These are phyloP conservation scores for Alternaria dauci DNA, from an alignment of 2,329 filamentous ascomycete genomes.

Conservation along the genomic window DNA sequence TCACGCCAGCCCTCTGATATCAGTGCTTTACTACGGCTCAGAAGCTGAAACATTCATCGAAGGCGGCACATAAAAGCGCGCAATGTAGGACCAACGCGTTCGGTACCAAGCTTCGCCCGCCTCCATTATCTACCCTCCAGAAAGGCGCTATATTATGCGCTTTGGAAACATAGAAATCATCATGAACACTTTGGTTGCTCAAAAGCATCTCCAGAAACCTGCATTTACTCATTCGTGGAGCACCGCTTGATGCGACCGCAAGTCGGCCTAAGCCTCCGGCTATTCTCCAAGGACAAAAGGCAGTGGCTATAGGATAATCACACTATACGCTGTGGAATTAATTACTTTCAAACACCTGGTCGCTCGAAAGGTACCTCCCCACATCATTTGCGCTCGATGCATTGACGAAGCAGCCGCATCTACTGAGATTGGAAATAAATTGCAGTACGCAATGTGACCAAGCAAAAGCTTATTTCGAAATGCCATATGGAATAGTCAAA, in stretches of 20 bases:
- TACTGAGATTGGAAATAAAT: constrained; percentile 16
- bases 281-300: constrained; percentile 5
- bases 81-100: neutral
- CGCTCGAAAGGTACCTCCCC: neutral
- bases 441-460: neutral
- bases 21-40: rapidly evolving
- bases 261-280: neutral
- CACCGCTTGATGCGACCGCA: neutral
- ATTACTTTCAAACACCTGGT: constrained; percentile 18
- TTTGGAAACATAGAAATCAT: neutral
- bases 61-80: neutral
- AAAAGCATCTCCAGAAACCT: too few species aligned
- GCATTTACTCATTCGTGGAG: neutral
- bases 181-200: neutral
- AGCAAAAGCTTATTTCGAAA: neutral
- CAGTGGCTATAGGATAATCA: neutral
- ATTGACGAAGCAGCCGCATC: neutral
- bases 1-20: too few species aligned
- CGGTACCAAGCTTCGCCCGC: neutral
- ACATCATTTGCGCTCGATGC: constrained; percentile 5
- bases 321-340: constrained; percentile 21
- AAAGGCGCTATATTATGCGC: neutral
- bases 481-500: neutral
- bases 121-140: neutral
- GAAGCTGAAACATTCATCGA: neutral